These are phyloP conservation scores for Penicillium palitans DNA, from an alignment of 2,329 filamentous ascomycete genomes.

Conservation along the genomic window DNA sequence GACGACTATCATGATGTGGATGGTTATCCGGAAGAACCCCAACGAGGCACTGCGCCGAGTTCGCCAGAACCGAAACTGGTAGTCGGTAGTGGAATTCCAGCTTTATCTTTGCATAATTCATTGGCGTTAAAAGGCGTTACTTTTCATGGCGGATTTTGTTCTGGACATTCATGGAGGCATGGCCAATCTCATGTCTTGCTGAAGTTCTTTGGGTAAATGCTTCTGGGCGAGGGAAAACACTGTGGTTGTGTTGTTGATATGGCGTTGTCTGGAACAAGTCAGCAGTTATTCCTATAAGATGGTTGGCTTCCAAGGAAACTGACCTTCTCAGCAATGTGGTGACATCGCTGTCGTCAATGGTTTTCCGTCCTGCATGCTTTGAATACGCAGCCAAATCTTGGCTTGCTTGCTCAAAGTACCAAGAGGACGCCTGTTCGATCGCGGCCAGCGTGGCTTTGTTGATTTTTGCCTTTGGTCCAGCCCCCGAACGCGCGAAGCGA, in stretches of 20 bases:
- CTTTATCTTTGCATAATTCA: constrained; percentile 14
- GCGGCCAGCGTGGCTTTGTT: constrained; percentile 71
- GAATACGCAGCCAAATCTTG: constrained; percentile 80
- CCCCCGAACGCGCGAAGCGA: constrained; percentile 67
- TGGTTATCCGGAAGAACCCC: constrained; percentile 86
- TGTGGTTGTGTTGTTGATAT: constrained; percentile 69
- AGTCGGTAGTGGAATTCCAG: constrained; percentile 27
- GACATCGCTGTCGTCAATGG: constrained; percentile 82
- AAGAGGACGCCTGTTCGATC: constrained; percentile 78
- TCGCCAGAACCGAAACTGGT: constrained; percentile 75
- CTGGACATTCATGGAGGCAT: constrained; percentile 37
- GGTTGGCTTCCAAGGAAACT: constrained; percentile 33
- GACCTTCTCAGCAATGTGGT: constrained; percentile 81
- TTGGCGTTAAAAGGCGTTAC: constrained; percentile 41
- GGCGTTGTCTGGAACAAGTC: constrained; percentile 67
- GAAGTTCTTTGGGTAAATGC: constrained; percentile 75
- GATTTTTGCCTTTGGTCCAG: constrained; percentile 66
- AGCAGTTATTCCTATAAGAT: constrained; percentile 19
- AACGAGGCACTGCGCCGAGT: constrained; percentile 71
- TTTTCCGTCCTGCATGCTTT: constrained; percentile 77
- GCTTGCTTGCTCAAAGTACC: constrained; percentile 86
- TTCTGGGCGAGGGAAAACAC: constrained; percentile 83
- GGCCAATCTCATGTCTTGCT: constrained; percentile 69
- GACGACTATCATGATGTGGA: constrained; percentile 93
- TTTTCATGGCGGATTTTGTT: constrained; percentile 14